Percentiles rank a stretch among this genome's conserved stretches.
Conservation (phyloP, 2,329 filamentous ascomycete genomes). For the Acephala macrosclerotiorum region DNA sequence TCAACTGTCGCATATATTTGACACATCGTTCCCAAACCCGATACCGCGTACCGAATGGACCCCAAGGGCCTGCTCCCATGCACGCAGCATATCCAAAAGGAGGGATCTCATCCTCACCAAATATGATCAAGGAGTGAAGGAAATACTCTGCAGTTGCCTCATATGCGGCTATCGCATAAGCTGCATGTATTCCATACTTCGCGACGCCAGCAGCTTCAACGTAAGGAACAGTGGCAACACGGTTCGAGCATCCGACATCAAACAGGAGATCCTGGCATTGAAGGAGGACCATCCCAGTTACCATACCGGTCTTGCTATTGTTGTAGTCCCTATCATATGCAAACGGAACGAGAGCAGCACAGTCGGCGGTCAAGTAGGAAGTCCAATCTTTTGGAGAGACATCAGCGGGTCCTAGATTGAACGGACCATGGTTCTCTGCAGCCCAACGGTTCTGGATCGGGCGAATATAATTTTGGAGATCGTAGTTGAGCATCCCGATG, state of each 20-base stretch:
- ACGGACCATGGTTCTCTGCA: neutral
- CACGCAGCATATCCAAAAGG: neutral
- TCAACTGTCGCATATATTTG: constrained; percentile 17
- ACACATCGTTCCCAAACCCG: constrained; percentile 19
- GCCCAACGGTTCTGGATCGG: neutral
- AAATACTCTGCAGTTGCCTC: neutral
- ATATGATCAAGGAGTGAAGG: neutral
- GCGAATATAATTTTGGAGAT: constrained; percentile 1
- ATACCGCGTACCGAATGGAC: constrained; percentile 14
- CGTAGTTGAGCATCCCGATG: neutral
- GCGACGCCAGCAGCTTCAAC: neutral
- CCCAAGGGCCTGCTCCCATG: constrained; percentile 9
- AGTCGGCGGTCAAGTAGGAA: constrained; percentile 1
- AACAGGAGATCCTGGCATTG: neutral
- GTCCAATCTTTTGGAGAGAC: neutral
- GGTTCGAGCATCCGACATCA: constrained; percentile 2
- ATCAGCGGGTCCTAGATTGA: constrained; percentile 13
- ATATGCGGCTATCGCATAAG: neutral
- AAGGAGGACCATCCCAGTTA: neutral
- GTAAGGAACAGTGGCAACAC: neutral
- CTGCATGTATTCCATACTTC: neutral
- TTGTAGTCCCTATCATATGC: neutral
- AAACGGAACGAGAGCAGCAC: constrained; percentile 5
- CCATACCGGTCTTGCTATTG: neutral
- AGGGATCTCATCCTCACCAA: neutral